Percentiles rank a stretch among this genome's conserved stretches.
Conservation (phyloP, 306 rosid genomes). For the Malus domestica region DNA sequence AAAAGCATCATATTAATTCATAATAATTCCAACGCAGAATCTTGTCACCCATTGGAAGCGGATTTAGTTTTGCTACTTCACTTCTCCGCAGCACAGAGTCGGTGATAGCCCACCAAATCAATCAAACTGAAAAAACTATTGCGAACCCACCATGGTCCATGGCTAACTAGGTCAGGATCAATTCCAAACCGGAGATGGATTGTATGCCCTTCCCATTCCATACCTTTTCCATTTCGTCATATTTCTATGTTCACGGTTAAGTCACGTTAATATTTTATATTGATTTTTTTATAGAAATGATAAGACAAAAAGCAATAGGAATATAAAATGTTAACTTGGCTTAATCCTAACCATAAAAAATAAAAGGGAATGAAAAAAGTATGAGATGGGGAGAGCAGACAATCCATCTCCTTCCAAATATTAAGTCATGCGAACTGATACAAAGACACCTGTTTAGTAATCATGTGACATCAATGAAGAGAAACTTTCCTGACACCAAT, state of each 20-base stretch:
- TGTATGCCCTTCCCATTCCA: too few relatives aligned
- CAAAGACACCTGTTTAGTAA: conserved; percentile 28
- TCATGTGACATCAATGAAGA: neutral
- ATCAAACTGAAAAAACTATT: neutral
- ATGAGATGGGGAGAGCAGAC: too few relatives aligned
- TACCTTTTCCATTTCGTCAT: too few relatives aligned
- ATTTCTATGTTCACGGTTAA: too few relatives aligned
- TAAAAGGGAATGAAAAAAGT: too few relatives aligned
- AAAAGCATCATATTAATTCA: too few relatives aligned
- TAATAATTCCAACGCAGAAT: neutral
- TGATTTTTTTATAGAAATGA: too few relatives aligned
- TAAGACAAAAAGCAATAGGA: too few relatives aligned
- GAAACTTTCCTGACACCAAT: neutral
- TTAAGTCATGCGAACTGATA: neutral
- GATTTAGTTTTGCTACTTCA: neutral
- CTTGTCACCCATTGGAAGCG: neutral
- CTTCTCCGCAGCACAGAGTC: neutral
- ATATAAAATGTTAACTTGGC: too few relatives aligned
- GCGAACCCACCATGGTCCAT: neutral
- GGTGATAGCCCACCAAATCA: neutral
- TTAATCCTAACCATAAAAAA: too few relatives aligned
- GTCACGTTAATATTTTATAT: too few relatives aligned
- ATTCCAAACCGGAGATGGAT: neutral
- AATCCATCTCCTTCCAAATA: neutral
- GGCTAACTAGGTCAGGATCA: neutral